Conservation (phyloP, 768 basidiomycete species). For the Sporobolomyces phaffii region DNA sequence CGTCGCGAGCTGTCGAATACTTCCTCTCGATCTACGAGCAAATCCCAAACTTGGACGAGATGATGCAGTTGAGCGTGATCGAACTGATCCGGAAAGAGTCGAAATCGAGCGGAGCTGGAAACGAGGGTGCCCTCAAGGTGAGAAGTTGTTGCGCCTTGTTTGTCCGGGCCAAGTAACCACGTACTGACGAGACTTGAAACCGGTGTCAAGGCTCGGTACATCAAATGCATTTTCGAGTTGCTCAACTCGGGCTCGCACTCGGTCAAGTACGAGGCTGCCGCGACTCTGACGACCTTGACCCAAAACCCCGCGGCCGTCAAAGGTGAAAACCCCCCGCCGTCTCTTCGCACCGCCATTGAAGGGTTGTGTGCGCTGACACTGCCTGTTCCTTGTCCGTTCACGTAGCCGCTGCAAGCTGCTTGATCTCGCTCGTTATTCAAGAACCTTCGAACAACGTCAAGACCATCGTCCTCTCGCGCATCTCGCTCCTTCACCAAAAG, state of each 20-base stretch:
- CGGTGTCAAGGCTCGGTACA: conserved; percentile 69
- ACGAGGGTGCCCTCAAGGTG: conserved; percentile 72
- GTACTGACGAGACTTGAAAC: background rate
- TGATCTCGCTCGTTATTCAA: conserved; percentile 82
- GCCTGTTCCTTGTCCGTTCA: background rate
- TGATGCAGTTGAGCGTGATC: conserved; percentile 90
- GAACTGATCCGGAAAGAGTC: conserved; percentile 88
- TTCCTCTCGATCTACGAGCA: conserved; percentile 77
- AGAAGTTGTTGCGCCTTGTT: conserved; percentile 43
- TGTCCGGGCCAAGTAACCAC: background rate
- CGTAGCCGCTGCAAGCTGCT: conserved; percentile 76
- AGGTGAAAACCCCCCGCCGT: no score
- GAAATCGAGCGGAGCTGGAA: conserved; percentile 50
- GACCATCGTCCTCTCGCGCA: conserved; percentile 86
- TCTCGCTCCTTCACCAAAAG: conserved; percentile 71
- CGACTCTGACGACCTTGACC: conserved; percentile 84
- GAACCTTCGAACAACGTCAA: conserved; percentile 99
- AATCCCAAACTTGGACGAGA: conserved; percentile 74
- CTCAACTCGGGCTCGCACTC: conserved; percentile 82
- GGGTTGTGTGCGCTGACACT: no score
- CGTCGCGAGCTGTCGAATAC: conserved; percentile 87
- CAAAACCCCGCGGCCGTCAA: conserved; percentile 95
- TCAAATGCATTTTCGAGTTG: conserved; percentile 85
- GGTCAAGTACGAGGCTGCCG: conserved; percentile 96
- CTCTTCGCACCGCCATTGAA: no score